Percentiles rank a stretch among this genome's conserved stretches.
Conservation (phyloP, 176 grass and related monocot genomes). For the Oryza coarctata region DNA sequence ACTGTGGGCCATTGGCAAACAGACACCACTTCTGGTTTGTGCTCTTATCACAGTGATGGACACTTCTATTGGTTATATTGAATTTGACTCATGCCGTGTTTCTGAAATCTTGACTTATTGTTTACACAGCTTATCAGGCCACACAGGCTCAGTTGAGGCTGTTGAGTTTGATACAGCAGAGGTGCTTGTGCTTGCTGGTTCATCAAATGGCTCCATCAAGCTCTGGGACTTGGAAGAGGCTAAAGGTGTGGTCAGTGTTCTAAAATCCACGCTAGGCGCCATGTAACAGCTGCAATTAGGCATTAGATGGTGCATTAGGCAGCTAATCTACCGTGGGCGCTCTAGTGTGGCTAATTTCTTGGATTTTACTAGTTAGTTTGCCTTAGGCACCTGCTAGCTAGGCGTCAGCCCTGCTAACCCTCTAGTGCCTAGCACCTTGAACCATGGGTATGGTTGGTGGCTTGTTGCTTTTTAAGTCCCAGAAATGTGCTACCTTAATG, state of each 20-base stretch:
- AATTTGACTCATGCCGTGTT: conserved; percentile 24
- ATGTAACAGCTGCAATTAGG: too few relatives aligned
- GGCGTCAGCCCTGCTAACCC: too few relatives aligned
- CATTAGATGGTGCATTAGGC: too few relatives aligned
- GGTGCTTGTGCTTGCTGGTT: conserved; percentile 89
- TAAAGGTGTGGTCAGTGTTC: conserved; percentile 51
- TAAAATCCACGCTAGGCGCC: too few relatives aligned
- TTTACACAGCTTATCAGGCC: conserved; percentile 79
- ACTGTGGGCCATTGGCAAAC: conserved; percentile 82
- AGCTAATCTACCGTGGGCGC: too few relatives aligned
- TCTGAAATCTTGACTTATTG: conserved; percentile 23
- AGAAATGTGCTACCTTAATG: conserved; percentile 1
- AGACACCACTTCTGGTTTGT: conserved; percentile 73
- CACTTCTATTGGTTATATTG: not conserved
- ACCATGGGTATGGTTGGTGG: conserved; percentile 47
- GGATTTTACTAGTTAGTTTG: too few relatives aligned
- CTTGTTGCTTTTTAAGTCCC: not conserved
- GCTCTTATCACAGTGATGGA: conserved; percentile 6
- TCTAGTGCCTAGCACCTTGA: too few relatives aligned
- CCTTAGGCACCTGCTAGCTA: too few relatives aligned
- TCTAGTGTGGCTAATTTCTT: too few relatives aligned
- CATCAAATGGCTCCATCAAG: conserved; percentile 86
- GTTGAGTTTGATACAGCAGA: conserved; percentile 92
- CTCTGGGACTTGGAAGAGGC: conserved; percentile 97
- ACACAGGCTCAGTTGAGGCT: conserved; percentile 74